Base-by-base conservation (phyloP, 257 asterid species). In the Nicotiana tomentosiformis region DNA sequence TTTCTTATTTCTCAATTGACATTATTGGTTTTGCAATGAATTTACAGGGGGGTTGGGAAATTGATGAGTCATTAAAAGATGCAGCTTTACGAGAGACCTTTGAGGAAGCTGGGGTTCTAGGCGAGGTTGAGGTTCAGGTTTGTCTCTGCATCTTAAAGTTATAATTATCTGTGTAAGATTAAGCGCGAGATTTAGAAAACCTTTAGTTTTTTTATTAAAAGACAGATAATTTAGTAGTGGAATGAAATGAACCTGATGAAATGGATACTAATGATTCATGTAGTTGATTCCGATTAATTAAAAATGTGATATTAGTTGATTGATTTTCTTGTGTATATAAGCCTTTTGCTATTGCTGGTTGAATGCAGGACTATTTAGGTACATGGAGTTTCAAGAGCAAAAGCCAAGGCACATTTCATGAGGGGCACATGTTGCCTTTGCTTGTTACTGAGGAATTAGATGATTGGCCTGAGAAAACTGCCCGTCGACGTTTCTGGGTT, bases 31-130 rank as follows among this genome's bases (percentile, higher is more conserved):
- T 60, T 86, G 83, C 35, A 17, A 82, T 60, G 61, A 35, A 23
- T 49, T 74, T 23, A 64, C 77, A 90, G 93, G 99, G 99, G 84
- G 99, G 99, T 82, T 95, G 99, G 99, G 99, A 95, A 88, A 90
- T 90, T 30, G 99, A 95, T 80, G 99, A 95, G 82, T 83, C 93
- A 62, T 90, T 92, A 81, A 90, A 90, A 89, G 89, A 93, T 82
- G 99, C 99, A 9, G 99, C 99, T 46, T 74, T 84, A 17, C 81
- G 99, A 58, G 99, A 95, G 86, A 95, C 98, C 66, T 84, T 93
- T n/a, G 99, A 95, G 85, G 99, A 95, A 88, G 98, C 97, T 56
- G 98, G 99, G 4, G 97, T 95, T 6, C 65, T 91, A 29, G 99
- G 99, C 49, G 43, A 61, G 10, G 89, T 95, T n/a, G 95, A 90